Evolutionary conservation across 371 early-diverging fungal species (phyloP).

Genomic region (Circinella minor): DNA sequence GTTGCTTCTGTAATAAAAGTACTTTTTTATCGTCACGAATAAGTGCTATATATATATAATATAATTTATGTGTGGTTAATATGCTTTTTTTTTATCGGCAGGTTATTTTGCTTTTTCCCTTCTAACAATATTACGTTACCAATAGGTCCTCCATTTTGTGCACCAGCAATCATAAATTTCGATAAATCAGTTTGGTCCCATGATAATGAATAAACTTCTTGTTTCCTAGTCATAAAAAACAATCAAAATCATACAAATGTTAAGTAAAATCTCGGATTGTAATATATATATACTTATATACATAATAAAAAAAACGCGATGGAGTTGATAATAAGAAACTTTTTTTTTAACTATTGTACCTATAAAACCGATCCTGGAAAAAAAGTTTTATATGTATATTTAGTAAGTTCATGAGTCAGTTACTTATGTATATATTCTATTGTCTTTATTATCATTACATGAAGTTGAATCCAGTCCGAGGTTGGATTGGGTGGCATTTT

Average conservation of each 20-base stretch:
- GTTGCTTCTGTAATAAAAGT: slow-evolving; percentile 73
- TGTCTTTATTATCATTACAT: slow-evolving; percentile 30
- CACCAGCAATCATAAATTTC: slow-evolving; percentile 81
- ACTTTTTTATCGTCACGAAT: slow-evolving; percentile 87
- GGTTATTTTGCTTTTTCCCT: neutral
- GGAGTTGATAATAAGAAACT: neutral
- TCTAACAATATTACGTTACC: slow-evolving; percentile 57
- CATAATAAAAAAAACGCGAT: neutral
- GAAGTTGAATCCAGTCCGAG: slow-evolving; percentile 57
- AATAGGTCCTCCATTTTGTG: slow-evolving; percentile 92
- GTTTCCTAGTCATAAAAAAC: slow-evolving; percentile 54
- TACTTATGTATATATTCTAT: no score
- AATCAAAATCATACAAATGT: neutral
- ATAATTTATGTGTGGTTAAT: no score
- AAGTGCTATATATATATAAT: slow-evolving; percentile 29
- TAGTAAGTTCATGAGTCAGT: neutral
- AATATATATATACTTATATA: neutral
- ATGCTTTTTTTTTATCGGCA: no score
- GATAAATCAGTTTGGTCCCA: slow-evolving; percentile 89
- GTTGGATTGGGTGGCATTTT: slow-evolving; percentile 59
- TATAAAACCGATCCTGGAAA: slow-evolving; percentile 54
- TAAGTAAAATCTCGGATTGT: neutral
- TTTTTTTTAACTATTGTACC: slow-evolving; percentile 23
- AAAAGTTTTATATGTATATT: neutral
- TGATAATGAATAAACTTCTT: slow-evolving; percentile 82